Conservation (phyloP, 345 rosid genomes). For the Kernera saxatilis region DNA sequence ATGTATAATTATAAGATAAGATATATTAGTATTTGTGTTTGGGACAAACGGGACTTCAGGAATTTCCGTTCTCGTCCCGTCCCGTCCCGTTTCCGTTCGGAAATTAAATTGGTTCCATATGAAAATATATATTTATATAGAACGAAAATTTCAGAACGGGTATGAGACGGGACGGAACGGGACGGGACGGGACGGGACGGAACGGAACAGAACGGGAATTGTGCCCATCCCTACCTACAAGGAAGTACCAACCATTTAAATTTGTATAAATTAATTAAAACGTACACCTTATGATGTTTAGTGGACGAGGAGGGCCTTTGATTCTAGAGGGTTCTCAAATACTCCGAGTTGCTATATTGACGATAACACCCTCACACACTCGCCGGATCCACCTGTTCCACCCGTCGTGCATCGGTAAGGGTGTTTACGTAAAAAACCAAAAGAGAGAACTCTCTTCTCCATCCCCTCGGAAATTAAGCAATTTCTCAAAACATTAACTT, state of each 20-base stretch:
- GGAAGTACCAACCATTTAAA: neutral
- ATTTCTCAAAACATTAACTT: constrained; percentile 2
- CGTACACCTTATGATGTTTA: neutral
- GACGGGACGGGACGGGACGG: too few relatives aligned
- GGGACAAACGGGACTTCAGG: too few relatives aligned
- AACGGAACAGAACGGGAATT: too few relatives aligned
- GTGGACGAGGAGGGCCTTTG: neutral
- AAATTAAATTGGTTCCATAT: too few relatives aligned
- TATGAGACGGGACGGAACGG: too few relatives aligned
- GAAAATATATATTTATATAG: too few relatives aligned
- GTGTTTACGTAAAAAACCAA: neutral
- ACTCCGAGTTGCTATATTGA: neutral
- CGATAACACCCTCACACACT: neutral
- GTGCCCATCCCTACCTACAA: too few relatives aligned
- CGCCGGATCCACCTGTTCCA: neutral
- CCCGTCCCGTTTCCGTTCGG: too few relatives aligned
- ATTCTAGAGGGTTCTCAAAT: constrained; percentile 17
- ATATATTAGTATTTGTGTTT: too few relatives aligned
- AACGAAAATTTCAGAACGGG: too few relatives aligned
- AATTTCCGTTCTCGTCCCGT: too few relatives aligned
- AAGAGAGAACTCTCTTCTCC: neutral
- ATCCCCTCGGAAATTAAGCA: neutral
- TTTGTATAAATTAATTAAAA: neutral
- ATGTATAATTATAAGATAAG: too few relatives aligned
- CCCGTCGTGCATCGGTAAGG: neutral